Evolutionary conservation across 2,329 filamentous ascomycete genomes (phyloP).

Genomic region (Scopulariopsis brevicaulis): DNA sequence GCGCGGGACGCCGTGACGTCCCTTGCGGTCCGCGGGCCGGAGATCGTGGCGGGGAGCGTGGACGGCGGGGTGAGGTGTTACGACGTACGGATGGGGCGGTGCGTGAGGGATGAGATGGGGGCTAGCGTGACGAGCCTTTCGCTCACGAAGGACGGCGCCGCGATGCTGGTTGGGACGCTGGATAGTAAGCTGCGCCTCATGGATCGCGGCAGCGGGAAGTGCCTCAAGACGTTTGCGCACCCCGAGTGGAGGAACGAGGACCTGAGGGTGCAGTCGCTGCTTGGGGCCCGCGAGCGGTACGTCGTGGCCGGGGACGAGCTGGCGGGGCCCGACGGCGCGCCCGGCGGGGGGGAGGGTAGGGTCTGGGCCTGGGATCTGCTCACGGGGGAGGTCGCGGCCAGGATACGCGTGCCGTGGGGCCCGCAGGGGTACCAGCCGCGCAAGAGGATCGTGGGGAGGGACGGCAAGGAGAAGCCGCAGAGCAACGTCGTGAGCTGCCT

Average conservation of each 20-base stretch:
- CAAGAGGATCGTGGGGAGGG: constrained; percentile 43
- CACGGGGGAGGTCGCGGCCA: constrained; percentile 55
- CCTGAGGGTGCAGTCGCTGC: constrained; percentile 61
- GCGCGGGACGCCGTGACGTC: constrained; percentile 57
- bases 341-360: constrained; percentile 36
- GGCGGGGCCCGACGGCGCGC: constrained; percentile 11
- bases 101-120: constrained; percentile 60
- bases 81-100: constrained; percentile 66
- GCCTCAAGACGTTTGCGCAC: constrained; percentile 60
- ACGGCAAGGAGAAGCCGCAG: constrained; percentile 47
- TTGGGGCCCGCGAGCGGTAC: constrained; percentile 66
- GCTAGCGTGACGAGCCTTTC: constrained; percentile 64
- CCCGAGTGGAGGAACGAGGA: constrained; percentile 50
- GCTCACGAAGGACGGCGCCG: constrained; percentile 61
- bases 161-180: constrained; percentile 61
- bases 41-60: constrained; percentile 67
- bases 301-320: constrained; percentile 75
- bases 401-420: constrained; percentile 47
- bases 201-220: constrained; percentile 63
- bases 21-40: constrained; percentile 33
- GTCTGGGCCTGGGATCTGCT: constrained; percentile 79
- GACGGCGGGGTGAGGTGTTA: constrained; percentile 76
- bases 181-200: constrained; percentile 72
- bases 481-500: constrained; percentile 51
- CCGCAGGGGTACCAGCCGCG: constrained; percentile 32